Evolutionary conservation across 1,284 basidiomycete genomes (phyloP), one percentile per base, ranked within the genome.

Genomic region (Phylloboletellus chloephorus): DNA sequence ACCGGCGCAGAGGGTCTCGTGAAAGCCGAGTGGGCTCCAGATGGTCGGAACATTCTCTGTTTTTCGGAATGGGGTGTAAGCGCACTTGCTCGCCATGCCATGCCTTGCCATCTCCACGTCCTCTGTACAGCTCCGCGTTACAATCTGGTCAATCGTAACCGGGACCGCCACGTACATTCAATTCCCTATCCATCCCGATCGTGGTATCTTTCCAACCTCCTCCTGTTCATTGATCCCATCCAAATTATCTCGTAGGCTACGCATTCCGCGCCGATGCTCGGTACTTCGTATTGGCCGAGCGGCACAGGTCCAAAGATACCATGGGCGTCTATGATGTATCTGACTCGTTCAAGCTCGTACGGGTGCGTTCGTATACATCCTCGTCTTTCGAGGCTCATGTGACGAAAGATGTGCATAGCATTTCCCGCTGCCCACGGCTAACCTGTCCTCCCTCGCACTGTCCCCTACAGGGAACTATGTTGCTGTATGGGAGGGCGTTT

Each of bases 31-130:
- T 94, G 89, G 89, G 85, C 84, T 0, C 84, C 82, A 3, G 83
- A 87, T 52, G 87, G 85, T 7, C 71, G 87, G 30, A 78, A 78
- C 12, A 69, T 93, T 3, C 63, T 92, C n/a, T 90, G 86, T 51
- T 92, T 89, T 63, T 88, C 87, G 3, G 86, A 91, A 51, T 87
- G 86, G 79, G 84, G 82, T 50, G 90, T 93, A 64, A 68, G 88
- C 76, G 24, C 13, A 26, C 39, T 41, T 28, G 41, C 35, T 39
- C 5, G n/a, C 31, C 36, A 17, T 35, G 19, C 17, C 20, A 37
- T 42, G 21, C 30, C n/a, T 31, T 37, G 29, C 29, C 23, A 4
- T 24, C 31, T 39, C 35, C 22, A 49, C 33, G 11, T 44, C n/a
- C 23, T n/a, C 31, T 29, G 19, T 22, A 15, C 56, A 91, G 88